Evolutionary conservation across 352 stramenopile genomes (phyloP).

Genomic region (Globisporangium orthogonon): DNA sequence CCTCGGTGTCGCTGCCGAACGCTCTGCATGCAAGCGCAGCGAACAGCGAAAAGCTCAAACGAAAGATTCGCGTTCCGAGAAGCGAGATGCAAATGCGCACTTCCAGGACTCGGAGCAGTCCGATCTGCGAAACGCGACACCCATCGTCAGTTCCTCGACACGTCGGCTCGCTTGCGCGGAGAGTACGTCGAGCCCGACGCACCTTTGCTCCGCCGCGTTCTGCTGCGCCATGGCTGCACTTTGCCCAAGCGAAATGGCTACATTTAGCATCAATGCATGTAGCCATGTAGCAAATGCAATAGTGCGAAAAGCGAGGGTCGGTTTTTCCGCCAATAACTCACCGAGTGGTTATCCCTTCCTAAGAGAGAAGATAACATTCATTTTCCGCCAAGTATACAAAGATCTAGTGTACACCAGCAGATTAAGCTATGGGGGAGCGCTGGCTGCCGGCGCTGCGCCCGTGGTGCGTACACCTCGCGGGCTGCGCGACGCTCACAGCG

Average conservation of each 20-base stretch:
- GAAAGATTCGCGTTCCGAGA: no score
- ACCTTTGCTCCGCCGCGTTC: not conserved
- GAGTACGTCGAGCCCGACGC: no score
- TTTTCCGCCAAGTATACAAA: not conserved
- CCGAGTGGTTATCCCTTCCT: no score
- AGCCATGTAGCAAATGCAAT: no score
- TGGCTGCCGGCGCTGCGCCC: not conserved
- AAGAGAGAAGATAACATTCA: no score
- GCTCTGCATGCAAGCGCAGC: slow-evolving; percentile 19
- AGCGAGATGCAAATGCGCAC: not conserved
- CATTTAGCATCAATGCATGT: no score
- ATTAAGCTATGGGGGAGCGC: not conserved
- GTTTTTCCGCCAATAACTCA: no score
- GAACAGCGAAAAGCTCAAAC: no score
- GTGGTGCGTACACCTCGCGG: not conserved
- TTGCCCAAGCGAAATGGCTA: no score
- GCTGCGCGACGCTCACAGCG: not conserved
- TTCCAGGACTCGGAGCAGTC: slow-evolving; percentile 15
- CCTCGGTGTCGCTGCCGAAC: slow-evolving; percentile 73
- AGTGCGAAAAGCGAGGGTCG: no score
- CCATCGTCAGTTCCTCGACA: not conserved
- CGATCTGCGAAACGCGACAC: not conserved
- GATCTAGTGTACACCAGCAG: not conserved
- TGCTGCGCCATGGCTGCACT: not conserved
- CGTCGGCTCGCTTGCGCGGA: no score